Evolutionary conservation across 2,329 filamentous ascomycete species (phyloP), one percentile per base, ranked within the genome.

Genomic region (Nothophoma quercina): DNA sequence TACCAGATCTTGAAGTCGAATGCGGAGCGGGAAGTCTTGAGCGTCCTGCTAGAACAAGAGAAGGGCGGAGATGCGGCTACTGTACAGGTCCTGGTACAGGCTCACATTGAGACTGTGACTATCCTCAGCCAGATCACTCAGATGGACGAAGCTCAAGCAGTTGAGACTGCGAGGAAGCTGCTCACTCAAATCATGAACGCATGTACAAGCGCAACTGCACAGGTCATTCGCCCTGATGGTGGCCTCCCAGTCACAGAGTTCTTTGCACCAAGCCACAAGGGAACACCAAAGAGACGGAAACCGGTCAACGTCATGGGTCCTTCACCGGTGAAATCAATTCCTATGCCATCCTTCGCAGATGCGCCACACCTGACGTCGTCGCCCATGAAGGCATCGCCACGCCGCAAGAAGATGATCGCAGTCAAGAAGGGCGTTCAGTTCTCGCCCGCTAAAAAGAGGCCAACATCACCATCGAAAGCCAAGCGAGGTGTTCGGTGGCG

Each of bases 221-320:
- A 96, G 64, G 85, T 97, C 21, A 89, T 99, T 72, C 96, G 96
- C 71, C 92, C 93, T 2, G 93, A 97, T 64, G 91, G 91, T 16
- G 83, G 79, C 47, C 75, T 87, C 4, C 81, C 84, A 0, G 76
- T 86, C 5, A 78, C 74, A 0, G 87, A 93, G 51, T 80, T 83
- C 28, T 88, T 91, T 60, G 85, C 90, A 6, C 89, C 91, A 2
- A 84, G 81, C 8, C 88, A 87, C 63, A 79, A 83, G 29, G 89
- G 90, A 16, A 96, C 92, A 2, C 89, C 91, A 0, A 93, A 92
- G 76, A 84, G 89, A 59, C 81, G 82, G 60, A 87, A 85, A 67
- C 75, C 74, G 10, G 69, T 78, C 13, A 69, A 78, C 10, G 70
- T 82, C 36, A 69, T 75, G 58, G 79, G 74, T 7, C 78, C 81